A percentile compares a stretch with the other conserved stretches of the same genome.
These are phyloP conservation scores for Ustanciosporium gigantosporum DNA, from an alignment of 1,284 basidiomycete genomes.

Conservation along the genomic window DNA sequence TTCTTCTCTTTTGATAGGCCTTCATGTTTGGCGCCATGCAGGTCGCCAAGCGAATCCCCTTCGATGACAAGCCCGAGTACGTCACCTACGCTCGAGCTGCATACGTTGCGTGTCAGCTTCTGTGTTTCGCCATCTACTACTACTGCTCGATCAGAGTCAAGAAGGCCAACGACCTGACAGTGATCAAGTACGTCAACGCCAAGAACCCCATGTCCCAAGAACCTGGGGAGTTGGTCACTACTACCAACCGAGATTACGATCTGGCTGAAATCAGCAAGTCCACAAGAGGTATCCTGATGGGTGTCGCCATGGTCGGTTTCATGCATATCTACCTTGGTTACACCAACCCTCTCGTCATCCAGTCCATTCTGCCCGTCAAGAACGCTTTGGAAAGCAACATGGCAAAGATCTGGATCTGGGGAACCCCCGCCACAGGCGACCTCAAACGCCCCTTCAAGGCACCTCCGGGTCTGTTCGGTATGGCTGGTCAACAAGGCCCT, in stretches of 20 bases:
- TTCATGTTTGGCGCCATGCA: conserved; percentile 60
- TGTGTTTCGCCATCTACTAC: conserved; percentile 76
- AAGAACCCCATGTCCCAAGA: conserved; percentile 66
- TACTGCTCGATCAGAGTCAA: conserved; percentile 72
- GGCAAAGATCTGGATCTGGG: conserved; percentile 60
- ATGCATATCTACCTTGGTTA: conserved; percentile 61
- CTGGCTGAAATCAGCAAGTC: conserved; percentile 82
- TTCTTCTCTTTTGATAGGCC: conserved; percentile 12
- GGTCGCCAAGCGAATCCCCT: conserved; percentile 86
- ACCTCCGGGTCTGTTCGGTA: conserved; percentile 71
- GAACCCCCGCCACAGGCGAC: conserved; percentile 72
- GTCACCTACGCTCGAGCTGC: conserved; percentile 81
- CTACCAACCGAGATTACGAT: conserved; percentile 91
- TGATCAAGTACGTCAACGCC: conserved; percentile 80
- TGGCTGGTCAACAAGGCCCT: conserved; percentile 61
- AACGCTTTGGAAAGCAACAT: conserved; percentile 60
- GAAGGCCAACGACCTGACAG: conserved; percentile 90
- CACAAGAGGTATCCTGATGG: conserved; percentile 66
- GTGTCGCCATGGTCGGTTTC: conserved; percentile 59
- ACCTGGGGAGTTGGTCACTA: conserved; percentile 80
- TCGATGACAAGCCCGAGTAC: conserved; percentile 78
- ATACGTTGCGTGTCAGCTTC: conserved; percentile 75
- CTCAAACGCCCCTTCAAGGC: conserved; percentile 88
- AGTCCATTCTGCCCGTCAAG: conserved; percentile 59
- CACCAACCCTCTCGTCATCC: conserved; percentile 61